Conservation (phyloP, 768 basidiomycete species). For the Serendipita vermifera region DNA sequence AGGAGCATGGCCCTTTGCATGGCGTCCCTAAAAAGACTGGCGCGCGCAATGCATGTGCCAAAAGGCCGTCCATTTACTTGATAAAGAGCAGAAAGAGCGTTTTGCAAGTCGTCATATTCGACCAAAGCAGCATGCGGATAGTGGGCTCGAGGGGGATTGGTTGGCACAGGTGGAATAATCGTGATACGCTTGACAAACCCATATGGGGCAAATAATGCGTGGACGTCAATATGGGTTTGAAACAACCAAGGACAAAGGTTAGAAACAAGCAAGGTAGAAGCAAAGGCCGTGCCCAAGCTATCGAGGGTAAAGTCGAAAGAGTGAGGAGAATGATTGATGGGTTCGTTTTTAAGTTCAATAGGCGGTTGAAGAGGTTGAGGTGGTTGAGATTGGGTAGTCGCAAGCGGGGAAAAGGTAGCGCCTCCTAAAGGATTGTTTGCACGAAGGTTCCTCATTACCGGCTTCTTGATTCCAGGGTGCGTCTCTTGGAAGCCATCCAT, state of each 20-base stretch:
- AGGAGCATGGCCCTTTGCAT: background rate
- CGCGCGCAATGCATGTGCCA: background rate
- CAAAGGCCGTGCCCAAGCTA: background rate
- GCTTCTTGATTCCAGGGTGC: background rate
- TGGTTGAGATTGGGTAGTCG: background rate
- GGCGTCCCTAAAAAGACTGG: background rate
- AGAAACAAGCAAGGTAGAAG: conserved; percentile 16
- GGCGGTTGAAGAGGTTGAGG: background rate
- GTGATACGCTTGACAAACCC: conserved; percentile 7
- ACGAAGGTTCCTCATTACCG: background rate
- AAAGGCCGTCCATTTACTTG: background rate
- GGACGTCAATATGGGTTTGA: conserved; percentile 1
- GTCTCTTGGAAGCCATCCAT: background rate
- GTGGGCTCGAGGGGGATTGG: background rate
- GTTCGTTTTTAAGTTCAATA: background rate
- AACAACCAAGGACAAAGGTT: conserved; percentile 10
- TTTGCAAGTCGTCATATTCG: conserved; percentile 7
- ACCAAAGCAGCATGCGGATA: background rate
- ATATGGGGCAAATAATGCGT: conserved; percentile 7
- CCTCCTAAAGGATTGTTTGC: no score
- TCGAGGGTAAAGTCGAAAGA: background rate
- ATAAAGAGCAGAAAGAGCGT: background rate
- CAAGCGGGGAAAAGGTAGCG: background rate
- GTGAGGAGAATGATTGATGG: conserved; percentile 18
- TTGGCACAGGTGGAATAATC: background rate